A percentile compares a stretch with the other conserved stretches of the same genome.
Evolutionary conservation across 495 filamentous ascomycete species (phyloP).

Genomic region (Pyrenula massariospora): DNA sequence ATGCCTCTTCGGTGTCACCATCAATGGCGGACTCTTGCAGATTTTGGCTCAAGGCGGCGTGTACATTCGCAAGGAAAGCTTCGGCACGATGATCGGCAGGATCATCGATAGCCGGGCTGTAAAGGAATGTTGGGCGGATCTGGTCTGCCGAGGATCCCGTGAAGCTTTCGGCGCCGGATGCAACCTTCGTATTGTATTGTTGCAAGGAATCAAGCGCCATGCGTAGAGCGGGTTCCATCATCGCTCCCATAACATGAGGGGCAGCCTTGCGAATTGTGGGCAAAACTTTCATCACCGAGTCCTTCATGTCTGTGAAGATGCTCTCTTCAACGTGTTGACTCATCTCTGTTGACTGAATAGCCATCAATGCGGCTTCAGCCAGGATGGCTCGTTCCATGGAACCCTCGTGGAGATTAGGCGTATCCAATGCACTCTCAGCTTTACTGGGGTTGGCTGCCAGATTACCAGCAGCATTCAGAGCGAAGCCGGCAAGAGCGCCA

Average conservation of each 20-base stretch:
- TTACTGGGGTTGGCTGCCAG: conserved; percentile 3
- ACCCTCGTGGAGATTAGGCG: conserved; percentile 2
- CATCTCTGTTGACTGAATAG: conserved; percentile 6
- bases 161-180: conserved; percentile 6
- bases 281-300: conserved; percentile 5
- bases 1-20: conserved; percentile 12
- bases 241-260: conserved; percentile 9
- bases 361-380: conserved; percentile 17
- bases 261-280: conserved; percentile 8
- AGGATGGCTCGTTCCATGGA: conserved; percentile 20
- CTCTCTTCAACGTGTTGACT: conserved; percentile 6
- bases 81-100: conserved; percentile 7
- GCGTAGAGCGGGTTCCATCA: conserved; percentile 11
- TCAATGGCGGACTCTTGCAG: conserved; percentile 8
- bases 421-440: conserved; percentile 4
- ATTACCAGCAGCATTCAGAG: conserved; percentile 10
- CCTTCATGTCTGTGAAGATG: conserved; percentile 11
- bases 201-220: conserved; percentile 11
- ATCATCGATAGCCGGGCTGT: conserved; percentile 8
- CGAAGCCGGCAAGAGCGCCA: conserved; percentile 11
- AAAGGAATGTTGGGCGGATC: conserved; percentile 1
- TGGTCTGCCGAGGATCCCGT: background rate
- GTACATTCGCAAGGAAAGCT: conserved; percentile 7
- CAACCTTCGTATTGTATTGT: conserved; percentile 7
- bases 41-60: conserved; percentile 3